Evolutionary conservation across 495 filamentous ascomycete species (phyloP), one percentile per base, ranked within the genome.

Genomic region (Apiosordaria backusii): DNA sequence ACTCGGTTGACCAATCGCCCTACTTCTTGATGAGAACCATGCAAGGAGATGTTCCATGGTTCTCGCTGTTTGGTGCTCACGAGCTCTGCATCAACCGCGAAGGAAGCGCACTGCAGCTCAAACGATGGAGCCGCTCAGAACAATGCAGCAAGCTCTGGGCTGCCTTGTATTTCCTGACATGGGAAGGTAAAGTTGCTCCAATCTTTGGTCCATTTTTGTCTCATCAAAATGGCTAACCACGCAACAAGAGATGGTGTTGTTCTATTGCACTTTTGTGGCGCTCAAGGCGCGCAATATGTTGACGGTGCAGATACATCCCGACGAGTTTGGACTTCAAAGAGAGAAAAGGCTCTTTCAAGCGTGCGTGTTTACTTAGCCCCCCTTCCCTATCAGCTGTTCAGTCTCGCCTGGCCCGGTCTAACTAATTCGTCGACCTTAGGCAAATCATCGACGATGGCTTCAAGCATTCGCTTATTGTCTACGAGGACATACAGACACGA

Each of bases 211-310:
- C 7, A 19, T 4, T 4, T 0, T 4, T 4, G 16, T 24, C 4
- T 50, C 19, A 19, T 26, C 4, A 3, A 19, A 27, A 59, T 62
- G 29, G 67, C 73, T 71, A 53, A 77, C n/a, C 61, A 18, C 0
- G 24, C 52, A n/a, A 21, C 57, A 22, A 83, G 81, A 84, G 65
- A 87, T 96, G 86, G 90, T 92, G 15, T 78, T 91, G 1, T 95
- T 96, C 74, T 90, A 89, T 74, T 89, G 85, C 75, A 86, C 88
- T 0, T 90, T 94, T 70, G 76, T 91, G 25, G 87, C 89, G 0
- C 82, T 96, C 64, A 92, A 92, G 71, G 83, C 86, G 16, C 86
- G 91, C 59, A 91, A 92, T 69, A 73, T 72, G 24, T 77, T 81
- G 63, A 85, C 80, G 2, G 78, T 82, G 1, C 80, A 83, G 23